phyloP scores from a whole-genome alignment of 2,329 filamentous ascomycete species.

The Beauveria australis region DNA sequence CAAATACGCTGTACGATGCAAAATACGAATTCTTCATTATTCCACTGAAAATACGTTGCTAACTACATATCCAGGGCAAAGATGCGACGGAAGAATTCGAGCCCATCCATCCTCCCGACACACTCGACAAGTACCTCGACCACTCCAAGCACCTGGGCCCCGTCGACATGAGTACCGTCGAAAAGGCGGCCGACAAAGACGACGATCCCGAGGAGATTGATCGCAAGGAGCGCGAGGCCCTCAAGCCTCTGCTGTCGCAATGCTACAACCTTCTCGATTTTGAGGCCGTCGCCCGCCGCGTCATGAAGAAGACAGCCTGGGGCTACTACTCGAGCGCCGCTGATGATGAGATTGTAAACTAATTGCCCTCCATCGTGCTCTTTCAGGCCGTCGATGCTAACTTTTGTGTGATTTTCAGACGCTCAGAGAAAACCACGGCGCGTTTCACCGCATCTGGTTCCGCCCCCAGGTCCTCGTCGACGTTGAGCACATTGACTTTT shows the following conservation, averaged over 20 bases:
- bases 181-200: slow-evolving; percentile 59
- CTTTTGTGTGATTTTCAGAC: slow-evolving; percentile 45
- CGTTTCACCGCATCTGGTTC: slow-evolving; percentile 97
- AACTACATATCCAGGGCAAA: slow-evolving; percentile 50
- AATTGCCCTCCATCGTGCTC: not conserved
- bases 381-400: no score
- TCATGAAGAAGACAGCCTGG: slow-evolving; percentile 97
- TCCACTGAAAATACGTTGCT: not conserved
- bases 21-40: not conserved
- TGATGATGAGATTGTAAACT: slow-evolving; percentile 34
- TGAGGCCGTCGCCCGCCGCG: slow-evolving; percentile 77
- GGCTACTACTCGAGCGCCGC: slow-evolving; percentile 95
- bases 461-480: slow-evolving; percentile 81
- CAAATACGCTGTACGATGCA: slow-evolving; percentile 65
- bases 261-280: slow-evolving; percentile 96
- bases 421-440: slow-evolving; percentile 87
- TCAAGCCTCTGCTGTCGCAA: slow-evolving; percentile 73
- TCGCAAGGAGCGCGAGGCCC: slow-evolving; percentile 62
- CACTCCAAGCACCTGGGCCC: slow-evolving; percentile 79
- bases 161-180: slow-evolving; percentile 80
- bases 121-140: slow-evolving; percentile 76
- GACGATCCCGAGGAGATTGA: slow-evolving; percentile 53
- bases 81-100: slow-evolving; percentile 90
- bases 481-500: slow-evolving; percentile 78
- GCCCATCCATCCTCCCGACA: slow-evolving; percentile 81